These are phyloP conservation scores for Cyberlindnera saturnus DNA, from an alignment of 805 yeast genomes.

Conservation along the genomic window DNA sequence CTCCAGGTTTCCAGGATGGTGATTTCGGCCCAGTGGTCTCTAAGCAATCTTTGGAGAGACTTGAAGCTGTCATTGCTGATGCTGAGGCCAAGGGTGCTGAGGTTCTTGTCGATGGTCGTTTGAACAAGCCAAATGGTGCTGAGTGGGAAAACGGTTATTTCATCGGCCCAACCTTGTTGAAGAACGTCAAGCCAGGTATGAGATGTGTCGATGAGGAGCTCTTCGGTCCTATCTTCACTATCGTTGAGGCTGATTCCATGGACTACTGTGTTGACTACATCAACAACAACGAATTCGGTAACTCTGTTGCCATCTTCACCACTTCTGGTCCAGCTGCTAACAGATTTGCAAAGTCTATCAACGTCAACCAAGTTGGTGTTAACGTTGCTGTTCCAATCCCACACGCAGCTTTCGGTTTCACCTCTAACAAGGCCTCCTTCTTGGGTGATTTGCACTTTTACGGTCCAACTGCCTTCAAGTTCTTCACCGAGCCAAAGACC, in stretches of 20 bases:
- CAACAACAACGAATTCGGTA: constrained; percentile 56
- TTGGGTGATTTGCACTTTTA: constrained; percentile 77
- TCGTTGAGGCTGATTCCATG: constrained; percentile 54
- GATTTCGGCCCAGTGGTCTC: constrained; percentile 73
- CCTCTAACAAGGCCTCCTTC: constrained; percentile 74
- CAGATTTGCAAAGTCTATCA: constrained; percentile 58
- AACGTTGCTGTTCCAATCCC: constrained; percentile 80
- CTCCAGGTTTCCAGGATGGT: constrained; percentile 60
- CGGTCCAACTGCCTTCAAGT: constrained; percentile 67
- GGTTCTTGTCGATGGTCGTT: constrained; percentile 59
- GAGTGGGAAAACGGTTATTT: constrained; percentile 59
- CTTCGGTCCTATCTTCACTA: constrained; percentile 69
- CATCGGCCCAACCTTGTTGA: constrained; percentile 64
- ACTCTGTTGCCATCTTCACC: constrained; percentile 69
- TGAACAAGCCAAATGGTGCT: constrained; percentile 18
- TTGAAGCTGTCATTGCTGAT: constrained; percentile 50
- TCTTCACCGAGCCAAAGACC: constrained; percentile 73
- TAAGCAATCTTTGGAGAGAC: constrained; percentile 48
- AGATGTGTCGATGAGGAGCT: constrained; percentile 68
- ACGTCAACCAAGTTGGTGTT: constrained; percentile 73
- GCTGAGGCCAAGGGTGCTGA: constrained; percentile 58
- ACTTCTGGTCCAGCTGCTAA: constrained; percentile 63
- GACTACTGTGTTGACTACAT: constrained; percentile 64
- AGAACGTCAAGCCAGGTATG: constrained; percentile 61
- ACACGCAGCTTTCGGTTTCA: constrained; percentile 75